Percentiles rank a stretch among this genome's conserved stretches.
These are phyloP conservation scores for Coemansia nantahalensis DNA, from an alignment of 192 early-diverging fungal genomes.

Conservation along the genomic window DNA sequence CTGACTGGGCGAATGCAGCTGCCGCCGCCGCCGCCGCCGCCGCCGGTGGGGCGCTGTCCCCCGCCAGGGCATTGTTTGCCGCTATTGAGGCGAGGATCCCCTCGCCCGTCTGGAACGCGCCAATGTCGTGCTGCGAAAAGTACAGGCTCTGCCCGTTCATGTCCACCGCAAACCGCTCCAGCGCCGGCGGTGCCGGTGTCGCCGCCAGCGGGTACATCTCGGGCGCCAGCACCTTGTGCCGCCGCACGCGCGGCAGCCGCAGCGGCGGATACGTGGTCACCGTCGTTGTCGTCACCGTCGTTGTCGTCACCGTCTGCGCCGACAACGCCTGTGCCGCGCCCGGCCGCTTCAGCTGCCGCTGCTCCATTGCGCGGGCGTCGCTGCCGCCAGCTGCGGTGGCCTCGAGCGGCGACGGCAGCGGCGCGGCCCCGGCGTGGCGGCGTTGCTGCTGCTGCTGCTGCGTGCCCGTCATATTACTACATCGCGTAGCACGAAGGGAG, in stretches of 20 bases:
- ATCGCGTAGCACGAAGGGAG: too few species aligned
- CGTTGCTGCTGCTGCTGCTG: conserved; percentile 9
- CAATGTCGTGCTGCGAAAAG: conserved; percentile 58
- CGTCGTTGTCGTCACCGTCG: conserved; percentile 76
- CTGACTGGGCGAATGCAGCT: neutral
- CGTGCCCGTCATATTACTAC: too few species aligned
- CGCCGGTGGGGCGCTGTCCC: neutral
- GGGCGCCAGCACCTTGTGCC: conserved; percentile 56
- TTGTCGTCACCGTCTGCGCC: conserved; percentile 63
- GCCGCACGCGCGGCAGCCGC: conserved; percentile 58
- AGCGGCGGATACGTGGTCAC: conserved; percentile 80
- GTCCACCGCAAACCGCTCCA: conserved; percentile 81
- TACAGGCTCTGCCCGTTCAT: conserved; percentile 69
- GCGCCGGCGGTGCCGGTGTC: conserved; percentile 69
- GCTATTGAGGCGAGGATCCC: conserved; percentile 27
- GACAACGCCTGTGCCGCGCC: conserved; percentile 30
- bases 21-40: neutral
- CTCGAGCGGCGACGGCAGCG: conserved; percentile 31
- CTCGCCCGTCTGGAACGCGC: conserved; percentile 10
- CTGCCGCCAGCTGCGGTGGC: neutral
- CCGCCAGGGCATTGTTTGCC: neutral
- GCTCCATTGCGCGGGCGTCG: neutral
- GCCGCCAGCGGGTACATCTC: conserved; percentile 71
- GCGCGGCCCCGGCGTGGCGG: conserved; percentile 1
- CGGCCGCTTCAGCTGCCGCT: conserved; percentile 2